Percentiles rank a stretch among this genome's conserved stretches.
Conservation (phyloP, 768 basidiomycete genomes). For the Phanerochaete carnosa region DNA sequence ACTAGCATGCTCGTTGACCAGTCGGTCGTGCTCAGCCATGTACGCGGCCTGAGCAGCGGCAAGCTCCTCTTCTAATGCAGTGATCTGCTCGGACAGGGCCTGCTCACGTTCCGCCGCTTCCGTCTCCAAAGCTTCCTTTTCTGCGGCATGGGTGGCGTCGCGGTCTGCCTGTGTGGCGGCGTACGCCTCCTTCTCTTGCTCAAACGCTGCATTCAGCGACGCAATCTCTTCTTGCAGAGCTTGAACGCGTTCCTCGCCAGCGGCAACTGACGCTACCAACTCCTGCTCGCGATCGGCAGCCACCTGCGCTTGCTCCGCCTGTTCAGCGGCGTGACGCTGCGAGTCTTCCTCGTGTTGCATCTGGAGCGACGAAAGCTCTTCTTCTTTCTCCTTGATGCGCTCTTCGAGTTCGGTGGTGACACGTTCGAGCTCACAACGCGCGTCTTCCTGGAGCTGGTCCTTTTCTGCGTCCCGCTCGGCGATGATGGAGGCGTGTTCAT, state of each 20-base stretch:
- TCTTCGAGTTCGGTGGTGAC: not conserved
- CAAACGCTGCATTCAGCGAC: slow-evolving; percentile 6
- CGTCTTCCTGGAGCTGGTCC: not conserved
- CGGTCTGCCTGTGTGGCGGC: not conserved
- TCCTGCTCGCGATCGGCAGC: slow-evolving; percentile 19
- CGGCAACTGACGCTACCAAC: slow-evolving; percentile 15
- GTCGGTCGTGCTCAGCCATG: slow-evolving; percentile 2
- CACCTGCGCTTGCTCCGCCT: not conserved
- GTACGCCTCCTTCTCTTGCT: not conserved
- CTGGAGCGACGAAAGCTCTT: not conserved
- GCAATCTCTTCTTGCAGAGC: slow-evolving; percentile 14
- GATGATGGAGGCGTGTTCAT: not conserved
- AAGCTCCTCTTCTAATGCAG: not conserved
- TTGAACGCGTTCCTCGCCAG: slow-evolving; percentile 6
- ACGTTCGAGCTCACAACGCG: not conserved
- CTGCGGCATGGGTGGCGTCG: not conserved
- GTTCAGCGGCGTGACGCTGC: not conserved
- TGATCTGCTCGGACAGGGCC: not conserved
- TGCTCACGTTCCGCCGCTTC: not conserved
- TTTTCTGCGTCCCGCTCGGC: not conserved
- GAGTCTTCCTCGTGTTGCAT: not conserved
- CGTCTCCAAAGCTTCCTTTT: not conserved
- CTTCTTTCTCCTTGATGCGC: not conserved
- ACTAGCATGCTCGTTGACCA: not conserved
- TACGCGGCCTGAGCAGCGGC: not conserved